Evolutionary conservation across 108 stramenopile genomes (phyloP), one percentile per base, ranked within the genome.

Genomic region (Cyclotella choctawhatcheeana): DNA sequence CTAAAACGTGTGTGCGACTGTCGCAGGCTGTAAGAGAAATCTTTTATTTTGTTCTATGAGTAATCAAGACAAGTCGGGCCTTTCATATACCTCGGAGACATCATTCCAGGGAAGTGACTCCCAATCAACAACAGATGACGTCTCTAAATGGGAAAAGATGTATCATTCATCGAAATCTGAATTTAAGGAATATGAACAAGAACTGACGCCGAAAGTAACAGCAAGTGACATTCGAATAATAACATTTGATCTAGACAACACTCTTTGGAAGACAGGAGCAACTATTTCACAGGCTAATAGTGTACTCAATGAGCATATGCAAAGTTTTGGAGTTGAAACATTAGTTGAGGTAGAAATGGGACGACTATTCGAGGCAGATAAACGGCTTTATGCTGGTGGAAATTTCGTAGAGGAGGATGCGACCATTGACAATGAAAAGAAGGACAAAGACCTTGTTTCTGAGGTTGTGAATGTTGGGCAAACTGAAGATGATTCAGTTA

Each of bases 241-340:
- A 25, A 76, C 93, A 13, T 94, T 94, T 72, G 93, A 94, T 73
- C 79, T 94, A 0, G 93, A 94, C 71, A 88, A 94, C 71, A 94
- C 93, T 0, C 29, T 94, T 5, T 94, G 93, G 93, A 92, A 88
- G 51, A 94, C 93, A 0, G 63, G 63, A 0, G 74, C 72, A 17
- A 88, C 88, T 8, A 90, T 94, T 35, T 52, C 67, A 34, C 83
- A 86, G 29, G 93, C 93, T 47, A 94, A 94, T 61, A 86, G 85
- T 73, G 86, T 80, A 5, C 58, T 94, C 17, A 84, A 87, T 17
- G n/a, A 52, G 2, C 76, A 80, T 71, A 47, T 94, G 30, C 32
- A 79, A 10, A 47, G 27, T 18, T 58, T 58, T 16, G 45, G 71
- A 16, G 77, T 90, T 62, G 83, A 84, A 1, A 69, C 63, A 37